These are phyloP conservation scores for Talaromyces rugulosus DNA, from an alignment of 2,329 filamentous ascomycete species.

Conservation along the genomic window DNA sequence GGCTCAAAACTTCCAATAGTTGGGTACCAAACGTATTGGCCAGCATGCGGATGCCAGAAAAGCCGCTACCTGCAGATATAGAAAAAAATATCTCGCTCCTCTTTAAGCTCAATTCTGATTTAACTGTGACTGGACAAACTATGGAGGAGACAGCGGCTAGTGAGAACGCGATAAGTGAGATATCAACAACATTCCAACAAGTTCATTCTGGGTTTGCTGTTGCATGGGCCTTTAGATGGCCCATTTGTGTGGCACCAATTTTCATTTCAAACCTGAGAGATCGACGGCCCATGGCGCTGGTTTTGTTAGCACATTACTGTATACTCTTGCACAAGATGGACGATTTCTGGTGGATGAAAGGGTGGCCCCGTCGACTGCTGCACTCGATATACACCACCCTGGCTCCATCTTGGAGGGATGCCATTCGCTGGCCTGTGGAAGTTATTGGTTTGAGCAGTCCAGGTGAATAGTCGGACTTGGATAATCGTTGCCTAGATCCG, in stretches of 20 bases:
- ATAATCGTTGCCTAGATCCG: neutral
- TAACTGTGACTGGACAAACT: slow-evolving; percentile 15
- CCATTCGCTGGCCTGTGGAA: slow-evolving; percentile 22
- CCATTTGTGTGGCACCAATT: slow-evolving; percentile 61
- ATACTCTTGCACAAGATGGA: slow-evolving; percentile 60
- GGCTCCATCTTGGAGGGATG: slow-evolving; percentile 17
- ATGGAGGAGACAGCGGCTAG: slow-evolving; percentile 19
- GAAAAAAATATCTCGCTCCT: slow-evolving; percentile 10
- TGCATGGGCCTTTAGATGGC: slow-evolving; percentile 50
- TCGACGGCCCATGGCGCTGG: slow-evolving; percentile 58
- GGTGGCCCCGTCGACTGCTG: slow-evolving; percentile 63
- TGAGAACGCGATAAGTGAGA: slow-evolving; percentile 19
- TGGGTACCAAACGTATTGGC: slow-evolving; percentile 15
- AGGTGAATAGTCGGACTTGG: neutral
- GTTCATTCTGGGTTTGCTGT: slow-evolving; percentile 16
- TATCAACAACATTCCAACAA: slow-evolving; percentile 19
- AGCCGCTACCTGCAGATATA: slow-evolving; percentile 18
- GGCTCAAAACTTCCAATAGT: slow-evolving; percentile 17
- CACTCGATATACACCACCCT: slow-evolving; percentile 48
- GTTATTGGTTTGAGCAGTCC: slow-evolving; percentile 14
- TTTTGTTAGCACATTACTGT: slow-evolving; percentile 64
- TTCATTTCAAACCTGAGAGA: slow-evolving; percentile 60
- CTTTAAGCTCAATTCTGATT: slow-evolving; percentile 13
- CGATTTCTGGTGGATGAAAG: slow-evolving; percentile 63
- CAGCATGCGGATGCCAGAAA: slow-evolving; percentile 10